A percentile compares a stretch with the other conserved stretches of the same genome.
phyloP scores from a whole-genome alignment of 1,284 basidiomycete species.

The Mycosarcoma mackinlayi region DNA sequence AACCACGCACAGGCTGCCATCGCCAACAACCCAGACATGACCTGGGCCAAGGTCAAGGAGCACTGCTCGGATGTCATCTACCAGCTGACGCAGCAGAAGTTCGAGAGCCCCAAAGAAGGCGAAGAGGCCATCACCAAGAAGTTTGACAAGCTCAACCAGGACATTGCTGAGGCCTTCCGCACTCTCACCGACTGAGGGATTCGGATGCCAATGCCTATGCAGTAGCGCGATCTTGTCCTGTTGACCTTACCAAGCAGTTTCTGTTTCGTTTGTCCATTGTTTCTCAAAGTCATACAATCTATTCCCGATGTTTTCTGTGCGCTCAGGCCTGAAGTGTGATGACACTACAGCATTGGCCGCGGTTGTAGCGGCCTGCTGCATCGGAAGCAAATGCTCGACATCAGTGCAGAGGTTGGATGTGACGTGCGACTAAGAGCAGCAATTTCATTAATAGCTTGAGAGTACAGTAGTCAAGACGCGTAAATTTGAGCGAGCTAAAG shows the following conservation, averaged over 20 bases:
- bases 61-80: conserved; percentile 87
- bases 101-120: conserved; percentile 76
- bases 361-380: no score
- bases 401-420: no score
- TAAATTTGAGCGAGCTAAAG: conserved; percentile 18
- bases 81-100: conserved; percentile 97
- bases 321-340: no score
- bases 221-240: not conserved
- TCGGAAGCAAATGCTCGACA: no score
- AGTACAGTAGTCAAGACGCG: conserved; percentile 30
- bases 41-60: conserved; percentile 93
- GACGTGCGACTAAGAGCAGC: no score
- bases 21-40: conserved; percentile 80
- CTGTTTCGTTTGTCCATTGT: conserved; percentile 19
- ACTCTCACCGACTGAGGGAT: conserved; percentile 60
- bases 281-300: conserved; percentile 12
- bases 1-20: conserved; percentile 84
- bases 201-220: not conserved
- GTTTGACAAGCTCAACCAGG: conserved; percentile 63
- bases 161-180: conserved; percentile 66
- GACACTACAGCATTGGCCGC: no score
- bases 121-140: conserved; percentile 62
- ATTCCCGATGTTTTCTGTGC: not conserved
- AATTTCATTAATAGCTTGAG: no score
- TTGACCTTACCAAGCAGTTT: conserved; percentile 5